A percentile compares a stretch with the other conserved stretches of the same genome.
phyloP scores from a whole-genome alignment of 2,329 filamentous ascomycete genomes.

The Coccinonectria pachysandricola region DNA sequence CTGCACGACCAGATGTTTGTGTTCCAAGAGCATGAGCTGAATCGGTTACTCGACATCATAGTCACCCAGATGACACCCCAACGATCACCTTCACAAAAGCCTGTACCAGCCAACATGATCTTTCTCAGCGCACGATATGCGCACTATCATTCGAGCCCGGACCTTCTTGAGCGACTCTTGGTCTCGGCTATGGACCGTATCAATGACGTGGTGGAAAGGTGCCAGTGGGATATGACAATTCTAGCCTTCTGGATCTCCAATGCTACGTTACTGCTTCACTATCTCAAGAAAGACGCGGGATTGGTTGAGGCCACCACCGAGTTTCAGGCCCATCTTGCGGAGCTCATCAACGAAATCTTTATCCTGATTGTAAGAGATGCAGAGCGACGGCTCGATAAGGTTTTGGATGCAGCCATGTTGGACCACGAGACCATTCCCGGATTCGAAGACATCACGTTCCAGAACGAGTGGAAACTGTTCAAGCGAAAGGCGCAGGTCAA shows the following conservation, averaged over 20 bases:
- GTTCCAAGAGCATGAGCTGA: conserved; percentile 89
- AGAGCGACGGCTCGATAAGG: conserved; percentile 91
- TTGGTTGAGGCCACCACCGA: conserved; percentile 71
- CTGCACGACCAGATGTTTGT: conserved; percentile 99
- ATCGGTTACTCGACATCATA: conserved; percentile 85
- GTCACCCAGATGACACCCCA: conserved; percentile 98
- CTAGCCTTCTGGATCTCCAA: conserved; percentile 98
- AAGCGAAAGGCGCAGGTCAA: conserved; percentile 84
- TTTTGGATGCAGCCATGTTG: conserved; percentile 84
- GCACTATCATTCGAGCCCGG: conserved; percentile 85
- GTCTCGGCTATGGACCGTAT: conserved; percentile 89
- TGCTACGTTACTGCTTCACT: conserved; percentile 87
- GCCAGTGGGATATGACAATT: conserved; percentile 99
- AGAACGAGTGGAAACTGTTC: conserved; percentile 98
- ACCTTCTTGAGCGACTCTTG: conserved; percentile 72
- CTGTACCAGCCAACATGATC: conserved; percentile 92
- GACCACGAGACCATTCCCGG: conserved; percentile 97
- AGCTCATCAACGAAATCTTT: conserved; percentile 96
- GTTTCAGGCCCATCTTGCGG: conserved; percentile 86
- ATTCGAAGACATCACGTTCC: conserved; percentile 92
- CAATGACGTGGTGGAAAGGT: conserved; percentile 87
- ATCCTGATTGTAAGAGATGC: conserved; percentile 95
- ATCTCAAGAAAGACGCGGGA: conserved; percentile 86
- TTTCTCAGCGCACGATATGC: conserved; percentile 94
- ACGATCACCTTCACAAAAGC: conserved; percentile 91